Conservation (phyloP, 805 yeast species). For the Zygosaccharomyces rouxii region DNA sequence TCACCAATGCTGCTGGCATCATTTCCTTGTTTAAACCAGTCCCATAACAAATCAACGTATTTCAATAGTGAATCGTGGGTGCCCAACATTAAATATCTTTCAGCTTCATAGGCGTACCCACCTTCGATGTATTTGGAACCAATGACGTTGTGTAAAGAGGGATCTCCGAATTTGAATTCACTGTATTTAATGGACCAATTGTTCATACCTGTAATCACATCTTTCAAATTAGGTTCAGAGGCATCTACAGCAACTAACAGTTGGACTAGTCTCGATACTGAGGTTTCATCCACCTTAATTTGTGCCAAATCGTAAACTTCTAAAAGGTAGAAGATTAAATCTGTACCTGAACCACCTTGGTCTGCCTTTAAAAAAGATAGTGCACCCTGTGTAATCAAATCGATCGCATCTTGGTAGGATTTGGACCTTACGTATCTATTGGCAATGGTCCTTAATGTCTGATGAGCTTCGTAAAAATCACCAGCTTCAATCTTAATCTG, state of each 20-base stretch:
- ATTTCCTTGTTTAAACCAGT: conserved; percentile 41
- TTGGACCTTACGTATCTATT: conserved; percentile 73
- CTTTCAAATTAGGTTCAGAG: conserved; percentile 57
- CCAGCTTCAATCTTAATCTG: conserved; percentile 63
- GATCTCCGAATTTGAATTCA: conserved; percentile 61
- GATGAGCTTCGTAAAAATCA: conserved; percentile 92
- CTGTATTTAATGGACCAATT: conserved; percentile 59
- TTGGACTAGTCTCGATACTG: conserved; percentile 47
- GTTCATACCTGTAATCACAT: conserved; percentile 59
- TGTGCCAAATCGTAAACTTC: conserved; percentile 58
- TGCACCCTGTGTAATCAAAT: conserved; percentile 68
- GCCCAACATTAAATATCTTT: conserved; percentile 66
- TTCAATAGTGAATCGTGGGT: conserved; percentile 50
- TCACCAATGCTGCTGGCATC: conserved; percentile 32
- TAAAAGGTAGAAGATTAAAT: conserved; percentile 65
- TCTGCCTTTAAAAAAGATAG: conserved; percentile 60
- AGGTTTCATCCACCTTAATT: conserved; percentile 39
- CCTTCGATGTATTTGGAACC: conserved; percentile 59
- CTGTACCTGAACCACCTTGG: conserved; percentile 79
- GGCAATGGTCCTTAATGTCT: conserved; percentile 83
- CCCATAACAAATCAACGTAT: conserved; percentile 42
- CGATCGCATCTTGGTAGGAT: conserved; percentile 66
- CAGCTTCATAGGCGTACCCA: conserved; percentile 60
- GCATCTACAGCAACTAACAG: conserved; percentile 43
- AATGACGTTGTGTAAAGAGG: conserved; percentile 65